Evolutionary conservation across 78 protist genomes (phyloP), one percentile per base, ranked within the genome.

Genomic region (Dictyostelium intermedium): DNA sequence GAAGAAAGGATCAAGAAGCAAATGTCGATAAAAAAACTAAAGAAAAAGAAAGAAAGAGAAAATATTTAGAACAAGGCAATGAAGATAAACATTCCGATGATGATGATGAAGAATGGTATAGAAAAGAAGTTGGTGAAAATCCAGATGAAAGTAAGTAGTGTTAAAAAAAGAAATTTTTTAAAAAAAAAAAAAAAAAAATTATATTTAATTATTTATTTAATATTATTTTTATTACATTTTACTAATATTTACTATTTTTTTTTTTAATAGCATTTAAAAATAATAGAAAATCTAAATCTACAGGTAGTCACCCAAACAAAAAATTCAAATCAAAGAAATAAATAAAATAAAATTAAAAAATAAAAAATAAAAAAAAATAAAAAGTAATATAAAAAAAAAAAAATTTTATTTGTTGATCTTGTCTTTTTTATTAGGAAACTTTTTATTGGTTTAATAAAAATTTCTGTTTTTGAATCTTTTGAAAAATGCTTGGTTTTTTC

Each of bases 91-190:
- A 41, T 43, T 79, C 79, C 0, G 94, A 91, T 34, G 91, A 83
- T 84, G 97, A 95, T 27, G 97, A 95, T 81, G 97, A 92, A 20
- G 97, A 91, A 27, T 95, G 95, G 92, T 95, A 95, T 73, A 85
- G 97, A 70, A 35, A 85, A 85, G 97, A 80, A 25, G 92, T 91
- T 41, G 97, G 97, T 41, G 97, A 84, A 61, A 82, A 91, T 39
- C 95, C 96, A 11, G 96, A 83, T 66, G 91, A 87, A 43, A 63
- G 70, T 73, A 73, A 27, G 80, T 27, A n/a, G n/a, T n/a, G n/a
- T n/a, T n/a, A n/a, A n/a, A n/a, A n/a, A n/a, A n/a, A n/a, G n/a
- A n/a, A n/a, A 47, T 47, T 0, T 47, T 8, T 47, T 47, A 47
- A 47, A 47, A 11, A 11, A 47, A 47, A 47, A 11, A 47, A 47